A percentile compares a stretch with the other conserved stretches of the same genome.
phyloP scores from a whole-genome alignment of 257 asterid genomes.

The Capsicum baccatum region DNA sequence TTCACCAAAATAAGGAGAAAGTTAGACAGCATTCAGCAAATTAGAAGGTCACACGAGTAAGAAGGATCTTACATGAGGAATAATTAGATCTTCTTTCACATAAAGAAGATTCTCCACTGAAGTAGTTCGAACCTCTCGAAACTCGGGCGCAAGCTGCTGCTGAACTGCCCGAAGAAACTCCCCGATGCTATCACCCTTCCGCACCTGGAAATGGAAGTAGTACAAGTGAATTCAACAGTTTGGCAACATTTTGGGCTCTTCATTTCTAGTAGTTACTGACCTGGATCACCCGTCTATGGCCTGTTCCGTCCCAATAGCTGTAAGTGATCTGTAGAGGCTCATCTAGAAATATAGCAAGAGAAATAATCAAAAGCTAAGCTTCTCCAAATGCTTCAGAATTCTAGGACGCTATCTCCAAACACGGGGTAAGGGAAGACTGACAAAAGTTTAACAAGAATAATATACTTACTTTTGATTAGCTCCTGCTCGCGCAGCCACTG shows the following conservation, averaged over 20 bases:
- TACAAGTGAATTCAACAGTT: background rate
- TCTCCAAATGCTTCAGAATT: constrained; percentile 30
- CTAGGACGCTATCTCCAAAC: constrained; percentile 1
- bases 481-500: constrained; percentile 94
- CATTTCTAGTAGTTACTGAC: constrained; percentile 36
- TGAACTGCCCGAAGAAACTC: constrained; percentile 96
- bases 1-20: background rate
- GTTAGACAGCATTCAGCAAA: constrained; percentile 1
- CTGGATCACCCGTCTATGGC: constrained; percentile 93
- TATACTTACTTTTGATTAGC: constrained; percentile 74
- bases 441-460: constrained; percentile 12
- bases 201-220: constrained; percentile 55
- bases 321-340: constrained; percentile 96
- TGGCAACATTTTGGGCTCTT: background rate
- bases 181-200: constrained; percentile 91
- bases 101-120: constrained; percentile 96
- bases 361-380: constrained; percentile 35
- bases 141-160: constrained; percentile 99
- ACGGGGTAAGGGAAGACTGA: background rate
- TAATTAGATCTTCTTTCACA: constrained; percentile 98
- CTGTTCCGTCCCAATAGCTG: constrained; percentile 99
- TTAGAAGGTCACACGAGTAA: background rate
- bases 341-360: constrained; percentile 50
- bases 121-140: constrained; percentile 91
- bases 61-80: constrained; percentile 83